Percentiles rank a stretch among this genome's conserved stretches.
These are phyloP conservation scores for Cyclostephanos tholiformis DNA, from an alignment of 108 stramenopile species.

Conservation along the genomic window DNA sequence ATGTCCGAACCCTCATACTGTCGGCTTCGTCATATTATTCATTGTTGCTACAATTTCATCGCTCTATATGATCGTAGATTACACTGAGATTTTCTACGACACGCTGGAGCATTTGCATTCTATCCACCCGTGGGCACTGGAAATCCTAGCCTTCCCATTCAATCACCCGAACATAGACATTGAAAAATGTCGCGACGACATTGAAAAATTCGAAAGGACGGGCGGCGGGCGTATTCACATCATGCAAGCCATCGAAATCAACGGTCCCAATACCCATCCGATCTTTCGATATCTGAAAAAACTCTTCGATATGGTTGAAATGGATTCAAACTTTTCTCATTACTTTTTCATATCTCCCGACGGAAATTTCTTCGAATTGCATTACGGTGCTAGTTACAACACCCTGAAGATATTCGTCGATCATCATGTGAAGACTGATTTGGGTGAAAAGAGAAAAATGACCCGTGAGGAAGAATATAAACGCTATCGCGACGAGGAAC, in stretches of 20 bases:
- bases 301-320: conserved; percentile 30
- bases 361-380: conserved; percentile 41
- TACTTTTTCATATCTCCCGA: conserved; percentile 46
- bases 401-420: conserved; percentile 38
- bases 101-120: conserved; percentile 43
- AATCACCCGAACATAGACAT: conserved; percentile 24
- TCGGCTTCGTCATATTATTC: not conserved
- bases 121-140: conserved; percentile 38
- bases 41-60: not conserved
- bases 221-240: conserved; percentile 38
- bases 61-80: conserved; percentile 13
- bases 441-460: not conserved
- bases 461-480: no score
- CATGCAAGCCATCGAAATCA: conserved; percentile 37
- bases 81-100: conserved; percentile 36
- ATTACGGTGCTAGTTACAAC: conserved; percentile 39
- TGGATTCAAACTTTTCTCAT: conserved; percentile 40
- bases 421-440: conserved; percentile 39
- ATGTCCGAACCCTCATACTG: not conserved
- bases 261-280: conserved; percentile 48
- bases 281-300: conserved; percentile 37
- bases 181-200: conserved; percentile 22
- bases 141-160: conserved; percentile 50
- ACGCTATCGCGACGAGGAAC: no score
- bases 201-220: conserved; percentile 25